These are phyloP conservation scores for Cladosporium sp. DNA, from an alignment of 2,329 filamentous ascomycete genomes.

Conservation along the genomic window DNA sequence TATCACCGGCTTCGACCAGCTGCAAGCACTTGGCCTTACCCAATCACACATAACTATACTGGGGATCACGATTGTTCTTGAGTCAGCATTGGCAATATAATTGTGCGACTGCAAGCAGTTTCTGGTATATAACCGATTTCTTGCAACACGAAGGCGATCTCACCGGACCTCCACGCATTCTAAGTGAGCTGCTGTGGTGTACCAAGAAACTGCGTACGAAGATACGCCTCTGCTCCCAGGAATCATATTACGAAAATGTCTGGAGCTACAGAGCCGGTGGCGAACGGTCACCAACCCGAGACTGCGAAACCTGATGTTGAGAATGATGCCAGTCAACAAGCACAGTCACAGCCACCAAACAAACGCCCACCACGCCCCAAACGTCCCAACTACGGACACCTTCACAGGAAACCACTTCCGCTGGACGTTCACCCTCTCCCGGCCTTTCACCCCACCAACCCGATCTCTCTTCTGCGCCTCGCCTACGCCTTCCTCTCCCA, in stretches of 20 bases:
- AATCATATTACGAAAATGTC: background rate
- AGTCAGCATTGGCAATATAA: no score
- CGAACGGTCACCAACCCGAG: slow-evolving; percentile 13
- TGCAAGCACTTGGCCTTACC: no score
- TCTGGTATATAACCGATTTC: no score
- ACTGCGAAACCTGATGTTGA: slow-evolving; percentile 1
- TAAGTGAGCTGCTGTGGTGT: no score
- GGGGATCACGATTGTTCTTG: no score
- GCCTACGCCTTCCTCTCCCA: slow-evolving; percentile 73
- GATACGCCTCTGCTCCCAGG: no score
- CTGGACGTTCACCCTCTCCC: slow-evolving; percentile 79
- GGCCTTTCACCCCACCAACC: slow-evolving; percentile 85
- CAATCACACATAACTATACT: no score
- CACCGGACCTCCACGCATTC: no score
- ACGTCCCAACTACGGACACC: slow-evolving; percentile 61
- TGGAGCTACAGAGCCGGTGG: background rate
- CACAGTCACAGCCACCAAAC: slow-evolving; percentile 16
- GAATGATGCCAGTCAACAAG: slow-evolving; percentile 1
- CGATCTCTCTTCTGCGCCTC: slow-evolving; percentile 78
- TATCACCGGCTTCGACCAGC: no score
- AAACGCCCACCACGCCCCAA: slow-evolving; percentile 21
- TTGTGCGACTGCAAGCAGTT: no score
- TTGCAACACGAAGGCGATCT: no score
- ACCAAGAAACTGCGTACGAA: no score
- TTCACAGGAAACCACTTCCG: slow-evolving; percentile 78